A percentile compares a stretch with the other conserved stretches of the same genome.
These are phyloP conservation scores for Epicoccum sorghinum DNA, from an alignment of 2,329 filamentous ascomycete genomes.

Conservation along the genomic window DNA sequence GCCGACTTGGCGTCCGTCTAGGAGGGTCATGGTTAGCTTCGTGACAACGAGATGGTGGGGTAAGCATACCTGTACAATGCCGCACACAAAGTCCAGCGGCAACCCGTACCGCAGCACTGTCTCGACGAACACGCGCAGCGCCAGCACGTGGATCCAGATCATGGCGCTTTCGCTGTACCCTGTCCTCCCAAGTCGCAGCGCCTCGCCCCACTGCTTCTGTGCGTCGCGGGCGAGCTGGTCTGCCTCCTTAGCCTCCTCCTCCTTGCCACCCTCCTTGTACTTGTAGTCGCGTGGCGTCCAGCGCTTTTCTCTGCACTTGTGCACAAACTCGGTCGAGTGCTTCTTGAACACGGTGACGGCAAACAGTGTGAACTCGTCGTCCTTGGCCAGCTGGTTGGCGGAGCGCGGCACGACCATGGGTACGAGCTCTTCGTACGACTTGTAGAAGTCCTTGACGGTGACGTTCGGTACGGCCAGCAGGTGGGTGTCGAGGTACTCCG, in stretches of 20 bases:
- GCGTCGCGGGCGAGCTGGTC: constrained; percentile 83
- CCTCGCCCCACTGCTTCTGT: constrained; percentile 91
- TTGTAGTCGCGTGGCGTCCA: constrained; percentile 97
- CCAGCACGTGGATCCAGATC: constrained; percentile 92
- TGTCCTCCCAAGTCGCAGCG: constrained; percentile 82
- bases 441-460: constrained; percentile 84
- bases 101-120: constrained; percentile 95
- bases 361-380: constrained; percentile 89
- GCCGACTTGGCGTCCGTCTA: constrained; percentile 83
- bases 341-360: constrained; percentile 95
- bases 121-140: constrained; percentile 93
- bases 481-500: constrained; percentile 96
- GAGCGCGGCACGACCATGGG: constrained; percentile 95
- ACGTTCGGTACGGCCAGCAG: constrained; percentile 85
- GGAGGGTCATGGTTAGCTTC: constrained; percentile 10
- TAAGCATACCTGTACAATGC: constrained; percentile 73
- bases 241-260: constrained; percentile 87
- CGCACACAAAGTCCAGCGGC: constrained; percentile 86
- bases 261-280: constrained; percentile 85
- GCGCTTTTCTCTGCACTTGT: constrained; percentile 89
- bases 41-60: background rate
- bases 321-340: constrained; percentile 81
- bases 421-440: constrained; percentile 83
- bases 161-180: constrained; percentile 96
- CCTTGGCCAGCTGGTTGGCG: constrained; percentile 76